Conservation (phyloP, 768 basidiomycete species). For the Solioccasus polychromus region DNA sequence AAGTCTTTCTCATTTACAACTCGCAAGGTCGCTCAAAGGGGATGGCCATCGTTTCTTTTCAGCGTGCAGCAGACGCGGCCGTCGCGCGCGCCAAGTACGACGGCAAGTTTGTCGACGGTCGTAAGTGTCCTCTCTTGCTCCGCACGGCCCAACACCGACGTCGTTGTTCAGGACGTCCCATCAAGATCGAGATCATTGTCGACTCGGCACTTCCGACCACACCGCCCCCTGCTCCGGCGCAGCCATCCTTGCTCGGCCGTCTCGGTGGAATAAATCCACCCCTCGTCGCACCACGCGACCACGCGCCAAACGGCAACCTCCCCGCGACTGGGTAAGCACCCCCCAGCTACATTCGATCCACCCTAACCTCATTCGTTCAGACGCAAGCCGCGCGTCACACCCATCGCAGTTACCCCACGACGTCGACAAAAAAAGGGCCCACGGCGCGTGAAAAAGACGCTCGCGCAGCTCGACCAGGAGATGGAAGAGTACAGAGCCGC, state of each 20-base stretch:
- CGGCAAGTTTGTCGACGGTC: constrained; percentile 71
- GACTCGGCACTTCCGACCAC: constrained; percentile 36
- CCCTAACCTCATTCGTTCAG: constrained; percentile 5
- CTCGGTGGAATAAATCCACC: constrained; percentile 23
- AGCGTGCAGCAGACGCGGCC: constrained; percentile 58
- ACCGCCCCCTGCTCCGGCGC: constrained; percentile 21
- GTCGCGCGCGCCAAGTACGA: constrained; percentile 67
- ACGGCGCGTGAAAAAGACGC: constrained; percentile 65
- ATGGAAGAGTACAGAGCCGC: constrained; percentile 76
- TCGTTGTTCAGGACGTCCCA: constrained; percentile 50
- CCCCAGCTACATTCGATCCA: constrained; percentile 1
- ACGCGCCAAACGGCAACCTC: constrained; percentile 21
- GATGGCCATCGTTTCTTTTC: constrained; percentile 74
- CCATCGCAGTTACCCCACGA: constrained; percentile 29
- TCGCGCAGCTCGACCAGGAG: constrained; percentile 68
- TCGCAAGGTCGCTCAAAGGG: constrained; percentile 73
- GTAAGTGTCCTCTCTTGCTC: constrained; percentile 30
- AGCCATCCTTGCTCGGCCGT: constrained; percentile 40
- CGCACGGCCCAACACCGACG: background rate
- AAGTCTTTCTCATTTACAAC: constrained; percentile 72
- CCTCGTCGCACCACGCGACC: constrained; percentile 9
- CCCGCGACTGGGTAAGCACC: constrained; percentile 16
- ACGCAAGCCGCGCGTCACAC: constrained; percentile 18
- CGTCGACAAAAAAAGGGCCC: constrained; percentile 69
- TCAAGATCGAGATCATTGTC: constrained; percentile 61